Conservation (phyloP, 768 basidiomycete genomes). For the Melanogaster broomeanus region DNA sequence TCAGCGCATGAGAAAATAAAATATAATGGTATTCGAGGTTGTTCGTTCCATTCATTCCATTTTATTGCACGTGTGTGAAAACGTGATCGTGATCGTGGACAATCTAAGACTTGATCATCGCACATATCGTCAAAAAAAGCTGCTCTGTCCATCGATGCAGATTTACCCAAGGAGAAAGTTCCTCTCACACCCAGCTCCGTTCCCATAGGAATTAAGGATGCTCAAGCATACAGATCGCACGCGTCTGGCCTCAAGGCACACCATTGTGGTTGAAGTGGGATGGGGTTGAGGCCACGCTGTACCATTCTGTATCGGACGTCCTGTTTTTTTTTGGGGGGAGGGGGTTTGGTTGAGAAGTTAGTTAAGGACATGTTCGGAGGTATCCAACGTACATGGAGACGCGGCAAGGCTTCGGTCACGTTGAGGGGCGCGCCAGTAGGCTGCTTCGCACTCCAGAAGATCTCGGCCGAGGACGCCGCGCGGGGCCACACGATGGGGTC, state of each 20-base stretch:
- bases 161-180: neutral
- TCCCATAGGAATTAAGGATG: too few species aligned
- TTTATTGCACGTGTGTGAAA: too few species aligned
- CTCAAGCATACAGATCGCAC: conserved; percentile 39
- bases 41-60: too few species aligned
- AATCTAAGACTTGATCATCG: neutral
- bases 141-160: neutral
- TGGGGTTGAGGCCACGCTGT: conserved; percentile 47
- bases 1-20: conserved; percentile 60
- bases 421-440: conserved; percentile 37
- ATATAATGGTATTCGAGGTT: neutral
- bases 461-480: conserved; percentile 47
- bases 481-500: conserved; percentile 51
- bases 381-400: conserved; percentile 41
- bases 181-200: neutral
- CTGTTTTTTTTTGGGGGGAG: too few species aligned
- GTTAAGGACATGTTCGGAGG: neutral
- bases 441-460: conserved; percentile 52
- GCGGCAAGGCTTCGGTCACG: conserved; percentile 43
- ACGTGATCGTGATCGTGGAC: neutral
- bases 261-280: conserved; percentile 55
- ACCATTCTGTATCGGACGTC: conserved; percentile 52
- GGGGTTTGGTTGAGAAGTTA: too few species aligned
- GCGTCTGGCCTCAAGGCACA: conserved; percentile 51
- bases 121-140: neutral